These are phyloP conservation scores for Agaricus subrufescens DNA, from an alignment of 768 basidiomycete genomes.

Conservation along the genomic window DNA sequence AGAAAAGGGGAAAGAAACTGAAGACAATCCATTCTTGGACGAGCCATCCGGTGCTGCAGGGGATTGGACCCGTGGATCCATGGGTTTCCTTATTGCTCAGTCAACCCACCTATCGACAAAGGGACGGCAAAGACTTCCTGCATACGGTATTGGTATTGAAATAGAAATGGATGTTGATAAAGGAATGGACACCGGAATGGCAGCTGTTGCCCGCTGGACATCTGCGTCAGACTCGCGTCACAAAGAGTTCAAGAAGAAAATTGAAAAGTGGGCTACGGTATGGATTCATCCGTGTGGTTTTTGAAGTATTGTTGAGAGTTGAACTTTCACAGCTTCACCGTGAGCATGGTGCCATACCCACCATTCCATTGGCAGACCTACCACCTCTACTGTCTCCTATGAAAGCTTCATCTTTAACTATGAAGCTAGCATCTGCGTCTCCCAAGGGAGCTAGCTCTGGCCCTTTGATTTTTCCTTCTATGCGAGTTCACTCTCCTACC, in stretches of 20 bases:
- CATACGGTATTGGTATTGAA: constrained; percentile 83
- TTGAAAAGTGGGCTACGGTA: constrained; percentile 65
- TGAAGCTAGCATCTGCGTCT: constrained; percentile 67
- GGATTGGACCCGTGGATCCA: constrained; percentile 77
- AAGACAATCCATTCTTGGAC: constrained; percentile 71
- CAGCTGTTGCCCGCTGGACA: constrained; percentile 86
- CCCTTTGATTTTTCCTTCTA: not conserved
- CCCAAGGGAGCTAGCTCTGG: constrained; percentile 45
- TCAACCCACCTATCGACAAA: constrained; percentile 69
- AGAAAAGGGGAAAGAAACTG: constrained; percentile 29
- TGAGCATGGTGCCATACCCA: constrained; percentile 38
- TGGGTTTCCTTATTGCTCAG: constrained; percentile 73
- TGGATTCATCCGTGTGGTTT: constrained; percentile 11
- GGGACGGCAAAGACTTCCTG: constrained; percentile 64
- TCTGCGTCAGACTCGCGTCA: constrained; percentile 60
- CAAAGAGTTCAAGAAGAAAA: constrained; percentile 50
- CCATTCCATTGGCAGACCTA: constrained; percentile 60
- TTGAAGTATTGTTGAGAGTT: not conserved
- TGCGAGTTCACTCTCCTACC: constrained; percentile 26
- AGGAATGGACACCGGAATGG: constrained; percentile 79
- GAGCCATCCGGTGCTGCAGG: constrained; percentile 32
- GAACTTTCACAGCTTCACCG: constrained; percentile 43
- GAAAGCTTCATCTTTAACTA: constrained; percentile 67
- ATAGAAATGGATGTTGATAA: constrained; percentile 84
- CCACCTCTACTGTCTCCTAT: constrained; percentile 48